These are phyloP conservation scores for Favolaschia claudopus DNA, from an alignment of 768 basidiomycete species.

Conservation along the genomic window DNA sequence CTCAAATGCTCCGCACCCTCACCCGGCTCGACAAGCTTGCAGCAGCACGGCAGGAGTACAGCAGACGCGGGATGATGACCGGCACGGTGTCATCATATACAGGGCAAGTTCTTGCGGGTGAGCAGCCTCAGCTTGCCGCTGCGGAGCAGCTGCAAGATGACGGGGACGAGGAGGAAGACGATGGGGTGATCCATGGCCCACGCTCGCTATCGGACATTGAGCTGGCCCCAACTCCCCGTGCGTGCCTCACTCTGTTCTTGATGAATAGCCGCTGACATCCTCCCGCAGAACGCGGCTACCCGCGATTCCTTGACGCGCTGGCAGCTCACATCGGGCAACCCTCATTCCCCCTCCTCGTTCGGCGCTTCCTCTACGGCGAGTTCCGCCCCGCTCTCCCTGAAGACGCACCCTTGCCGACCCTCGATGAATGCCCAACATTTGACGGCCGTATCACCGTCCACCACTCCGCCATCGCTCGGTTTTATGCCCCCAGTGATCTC, in stretches of 20 bases:
- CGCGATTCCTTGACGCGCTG: slow-evolving; percentile 19
- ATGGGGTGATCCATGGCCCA: slow-evolving; percentile 14
- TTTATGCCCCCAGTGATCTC: slow-evolving; percentile 36
- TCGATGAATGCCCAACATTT: slow-evolving; percentile 20
- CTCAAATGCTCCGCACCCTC: slow-evolving; percentile 41
- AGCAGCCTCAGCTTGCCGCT: neutral
- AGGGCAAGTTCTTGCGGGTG: neutral
- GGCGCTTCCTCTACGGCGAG: slow-evolving; percentile 24
- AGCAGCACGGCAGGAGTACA: slow-evolving; percentile 22
- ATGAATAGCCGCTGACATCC: neutral
- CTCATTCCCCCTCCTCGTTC: slow-evolving; percentile 19
- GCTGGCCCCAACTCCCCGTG: slow-evolving; percentile 18
- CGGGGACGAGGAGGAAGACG: slow-evolving; percentile 16
- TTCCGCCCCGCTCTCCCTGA: slow-evolving; percentile 10
- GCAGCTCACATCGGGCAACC: slow-evolving; percentile 26
- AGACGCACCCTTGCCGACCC: slow-evolving; percentile 13
- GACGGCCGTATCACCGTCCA: slow-evolving; percentile 28
- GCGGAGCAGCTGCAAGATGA: neutral
- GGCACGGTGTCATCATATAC: slow-evolving; percentile 27
- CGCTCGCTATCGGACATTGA: slow-evolving; percentile 9
- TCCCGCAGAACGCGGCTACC: slow-evolving; percentile 27
- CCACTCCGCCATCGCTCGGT: slow-evolving; percentile 36
- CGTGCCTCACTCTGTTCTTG: neutral
- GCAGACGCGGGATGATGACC: neutral
- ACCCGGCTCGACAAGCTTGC: slow-evolving; percentile 35